Base-by-base conservation (phyloP, 2,329 filamentous ascomycete genomes). In the Colletotrichum lini region DNA sequence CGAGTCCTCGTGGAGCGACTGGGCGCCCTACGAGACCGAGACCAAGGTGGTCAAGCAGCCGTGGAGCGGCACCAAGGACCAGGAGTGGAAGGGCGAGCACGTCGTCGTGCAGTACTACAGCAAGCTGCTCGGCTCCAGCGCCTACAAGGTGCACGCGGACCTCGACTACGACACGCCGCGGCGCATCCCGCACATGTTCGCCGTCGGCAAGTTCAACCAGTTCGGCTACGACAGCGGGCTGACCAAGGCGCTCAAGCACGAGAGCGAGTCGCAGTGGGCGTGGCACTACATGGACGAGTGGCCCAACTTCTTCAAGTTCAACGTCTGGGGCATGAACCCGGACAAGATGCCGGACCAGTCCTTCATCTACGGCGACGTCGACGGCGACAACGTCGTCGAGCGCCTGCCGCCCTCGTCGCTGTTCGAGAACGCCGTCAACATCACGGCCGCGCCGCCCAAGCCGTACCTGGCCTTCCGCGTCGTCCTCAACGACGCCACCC, bases 51-150 rank as follows among this genome's bases (percentile, higher is more conserved):
- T 90, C 35, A 74, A 81, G 59, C 84, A 86, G 70, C 74, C 80
- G 3, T 92, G 90, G 90, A 84, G 82, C 12, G 90, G 90, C 21
- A 89, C 88, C 1, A 80, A 84, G 38, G 75, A 83, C 3, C 90
- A 92, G 77, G 78, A 78, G 54, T 92, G 90, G 90, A 75, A 84
- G 30, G 90, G 89, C 30, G 86, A 91, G 52, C 90, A 92, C 75
- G 83, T 92, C 45, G 84, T 86, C 26, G 84, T 92, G n/a, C 89
- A 92, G 75, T 92, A 92, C 77, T 92, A 87, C 87, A 90, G 85
- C 75, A 83, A 83, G 66, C 80, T 88, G 57, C 84, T 88, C 35
- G 89, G 89, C 5, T 91, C 89, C 74, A 89, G 88, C 76, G 84
- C 85, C 73, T 89, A 91, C 74, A 79, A 89, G 16, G 88, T 92